Percentiles rank a stretch among this genome's conserved stretches.
phyloP scores from a whole-genome alignment of 1,284 basidiomycete genomes.

The Tetrapyrgos nigripes region DNA sequence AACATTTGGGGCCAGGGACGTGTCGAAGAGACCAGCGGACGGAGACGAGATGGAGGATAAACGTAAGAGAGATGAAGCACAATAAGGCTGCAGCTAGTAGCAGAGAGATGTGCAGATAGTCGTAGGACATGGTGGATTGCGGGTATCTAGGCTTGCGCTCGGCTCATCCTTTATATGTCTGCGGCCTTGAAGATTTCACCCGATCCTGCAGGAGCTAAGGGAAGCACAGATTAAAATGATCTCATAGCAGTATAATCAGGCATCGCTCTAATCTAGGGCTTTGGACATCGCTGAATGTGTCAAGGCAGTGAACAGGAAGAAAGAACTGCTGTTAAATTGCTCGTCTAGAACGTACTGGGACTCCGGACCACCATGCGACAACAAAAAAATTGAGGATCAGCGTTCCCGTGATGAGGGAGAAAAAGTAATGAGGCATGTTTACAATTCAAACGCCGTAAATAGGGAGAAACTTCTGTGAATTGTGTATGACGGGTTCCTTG shows the following conservation, averaged over 20 bases:
- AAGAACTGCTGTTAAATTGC: neutral
- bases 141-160: neutral
- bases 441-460: no score
- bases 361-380: neutral
- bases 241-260: neutral
- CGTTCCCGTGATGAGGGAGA: neutral
- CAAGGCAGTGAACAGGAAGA: neutral
- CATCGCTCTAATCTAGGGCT: neutral
- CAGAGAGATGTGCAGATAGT: neutral
- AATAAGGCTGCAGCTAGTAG: constrained; percentile 30
- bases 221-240: neutral
- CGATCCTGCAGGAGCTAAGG: neutral
- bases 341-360: no score
- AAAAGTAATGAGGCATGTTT: neutral
- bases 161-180: neutral
- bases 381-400: neutral
- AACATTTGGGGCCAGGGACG: constrained; percentile 52
- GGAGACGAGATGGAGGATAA: constrained; percentile 34
- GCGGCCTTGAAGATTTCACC: neutral
- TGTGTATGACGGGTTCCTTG: no score
- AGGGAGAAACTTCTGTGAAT: no score
- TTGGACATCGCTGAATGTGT: neutral
- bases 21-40: constrained; percentile 40
- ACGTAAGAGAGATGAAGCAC: constrained; percentile 34
- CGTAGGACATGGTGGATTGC: neutral